A percentile compares a stretch with the other conserved stretches of the same genome.
These are phyloP conservation scores for Serendipita indica DNA, from an alignment of 768 basidiomycete species.

Conservation along the genomic window DNA sequence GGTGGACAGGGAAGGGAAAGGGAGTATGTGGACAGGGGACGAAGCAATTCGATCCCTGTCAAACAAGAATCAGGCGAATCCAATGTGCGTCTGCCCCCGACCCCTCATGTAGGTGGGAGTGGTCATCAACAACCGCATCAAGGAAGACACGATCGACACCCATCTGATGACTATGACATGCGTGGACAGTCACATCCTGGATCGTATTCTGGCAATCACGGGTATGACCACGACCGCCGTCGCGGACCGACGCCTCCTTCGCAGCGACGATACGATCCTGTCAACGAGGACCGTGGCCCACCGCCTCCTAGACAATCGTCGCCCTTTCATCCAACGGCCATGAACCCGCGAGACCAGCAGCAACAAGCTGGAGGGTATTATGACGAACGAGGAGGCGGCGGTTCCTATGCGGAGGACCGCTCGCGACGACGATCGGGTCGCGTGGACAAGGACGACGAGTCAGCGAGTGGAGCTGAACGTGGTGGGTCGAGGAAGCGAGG, in stretches of 20 bases:
- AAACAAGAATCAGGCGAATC: not conserved
- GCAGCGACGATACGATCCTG: not conserved
- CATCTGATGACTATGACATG: conserved; percentile 6
- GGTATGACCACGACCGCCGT: not conserved
- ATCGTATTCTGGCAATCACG: not conserved
- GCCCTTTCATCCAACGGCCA: not conserved
- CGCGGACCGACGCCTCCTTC: not conserved
- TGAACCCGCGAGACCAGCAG: not conserved
- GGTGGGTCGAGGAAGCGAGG: not conserved
- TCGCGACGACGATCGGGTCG: not conserved
- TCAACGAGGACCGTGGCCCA: conserved; percentile 1
- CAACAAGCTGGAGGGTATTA: not conserved
- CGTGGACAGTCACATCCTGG: not conserved
- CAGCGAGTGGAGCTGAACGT: not conserved
- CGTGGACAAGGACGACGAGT: conserved; percentile 6
- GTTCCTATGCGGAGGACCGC: not conserved
- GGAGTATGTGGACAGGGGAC: not conserved
- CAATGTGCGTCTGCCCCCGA: not conserved
- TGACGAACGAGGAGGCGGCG: not conserved
- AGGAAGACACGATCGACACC: not conserved
- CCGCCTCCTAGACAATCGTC: not conserved
- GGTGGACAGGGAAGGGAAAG: not conserved
- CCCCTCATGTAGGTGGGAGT: not conserved
- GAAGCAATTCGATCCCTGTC: not conserved
- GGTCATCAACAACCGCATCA: not conserved